These are phyloP conservation scores for Fusarium goolgardi DNA, from an alignment of 2,329 filamentous ascomycete genomes.

Conservation along the genomic window DNA sequence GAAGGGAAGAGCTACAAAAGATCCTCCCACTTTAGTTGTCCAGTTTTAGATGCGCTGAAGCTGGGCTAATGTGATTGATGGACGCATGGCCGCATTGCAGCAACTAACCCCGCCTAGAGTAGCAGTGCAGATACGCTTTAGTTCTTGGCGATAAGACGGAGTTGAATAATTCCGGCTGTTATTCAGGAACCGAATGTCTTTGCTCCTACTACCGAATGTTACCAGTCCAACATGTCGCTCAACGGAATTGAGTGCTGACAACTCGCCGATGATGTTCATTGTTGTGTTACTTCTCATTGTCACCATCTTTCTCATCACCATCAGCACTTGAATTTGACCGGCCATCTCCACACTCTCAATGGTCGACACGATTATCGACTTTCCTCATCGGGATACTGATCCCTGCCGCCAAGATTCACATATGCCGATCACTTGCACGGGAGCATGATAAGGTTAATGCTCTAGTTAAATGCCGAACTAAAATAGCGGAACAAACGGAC, in stretches of 20 bases:
- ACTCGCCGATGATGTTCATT: background rate
- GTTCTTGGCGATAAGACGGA: constrained; percentile 25
- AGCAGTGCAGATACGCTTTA: constrained; percentile 16
- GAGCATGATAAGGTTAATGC: constrained; percentile 29
- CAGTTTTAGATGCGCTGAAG: constrained; percentile 21
- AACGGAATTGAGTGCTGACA: background rate
- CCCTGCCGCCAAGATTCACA: constrained; percentile 19
- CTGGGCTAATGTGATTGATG: constrained; percentile 22
- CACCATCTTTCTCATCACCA: background rate
- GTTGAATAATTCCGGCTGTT: constrained; percentile 4
- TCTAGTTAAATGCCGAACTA: constrained; percentile 23
- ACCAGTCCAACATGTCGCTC: background rate
- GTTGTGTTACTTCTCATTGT: background rate
- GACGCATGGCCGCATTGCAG: constrained; percentile 25
- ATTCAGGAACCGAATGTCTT: background rate
- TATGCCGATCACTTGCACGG: constrained; percentile 30
- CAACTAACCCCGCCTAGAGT: constrained; percentile 15
- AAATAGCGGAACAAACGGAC: constrained; percentile 27
- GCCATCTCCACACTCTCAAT: constrained; percentile 14
- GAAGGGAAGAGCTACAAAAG: constrained; percentile 19
- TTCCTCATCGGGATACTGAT: constrained; percentile 23
- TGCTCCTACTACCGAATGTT: background rate
- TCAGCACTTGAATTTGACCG: background rate
- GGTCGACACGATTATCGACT: constrained; percentile 26
- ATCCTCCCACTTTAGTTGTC: constrained; percentile 2